A percentile compares a stretch with the other conserved stretches of the same genome.
phyloP scores from a whole-genome alignment of 1,284 basidiomycete genomes.

The Tremellales sp. region DNA sequence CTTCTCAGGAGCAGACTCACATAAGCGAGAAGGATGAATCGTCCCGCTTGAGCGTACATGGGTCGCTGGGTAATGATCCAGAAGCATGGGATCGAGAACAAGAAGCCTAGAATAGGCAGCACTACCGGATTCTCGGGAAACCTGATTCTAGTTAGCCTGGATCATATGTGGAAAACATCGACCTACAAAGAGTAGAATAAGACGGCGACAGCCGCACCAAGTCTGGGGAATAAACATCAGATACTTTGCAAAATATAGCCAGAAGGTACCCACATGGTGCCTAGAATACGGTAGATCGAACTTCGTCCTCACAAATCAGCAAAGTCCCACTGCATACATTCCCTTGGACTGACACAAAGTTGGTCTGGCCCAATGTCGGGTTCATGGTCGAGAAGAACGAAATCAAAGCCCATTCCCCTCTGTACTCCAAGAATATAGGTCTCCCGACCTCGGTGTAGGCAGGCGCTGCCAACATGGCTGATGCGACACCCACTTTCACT shows the following conservation, averaged over 20 bases:
- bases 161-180: background rate
- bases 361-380: constrained; percentile 77
- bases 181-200: constrained; percentile 58
- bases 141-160: constrained; percentile 13
- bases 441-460: constrained; percentile 78
- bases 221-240: constrained; percentile 50
- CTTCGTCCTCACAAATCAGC: constrained; percentile 17
- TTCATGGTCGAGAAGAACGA: constrained; percentile 87
- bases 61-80: constrained; percentile 76
- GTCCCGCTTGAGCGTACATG: constrained; percentile 69
- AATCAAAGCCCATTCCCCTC: constrained; percentile 92
- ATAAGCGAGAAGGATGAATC: constrained; percentile 74
- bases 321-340: background rate
- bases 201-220: constrained; percentile 74
- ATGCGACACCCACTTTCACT: constrained; percentile 67
- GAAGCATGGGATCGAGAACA: constrained; percentile 92
- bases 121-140: constrained; percentile 73
- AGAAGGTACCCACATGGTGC: constrained; percentile 63
- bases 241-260: background rate
- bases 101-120: constrained; percentile 76
- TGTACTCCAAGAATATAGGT: constrained; percentile 69
- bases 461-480: constrained; percentile 63
- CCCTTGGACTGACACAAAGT: constrained; percentile 62
- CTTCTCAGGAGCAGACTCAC: constrained; percentile 19
- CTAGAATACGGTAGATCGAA: constrained; percentile 63